Percentiles rank a stretch among this genome's conserved stretches.
These are phyloP conservation scores for Populus ilicifolia DNA, from an alignment of 345 rosid genomes.

Conservation along the genomic window DNA sequence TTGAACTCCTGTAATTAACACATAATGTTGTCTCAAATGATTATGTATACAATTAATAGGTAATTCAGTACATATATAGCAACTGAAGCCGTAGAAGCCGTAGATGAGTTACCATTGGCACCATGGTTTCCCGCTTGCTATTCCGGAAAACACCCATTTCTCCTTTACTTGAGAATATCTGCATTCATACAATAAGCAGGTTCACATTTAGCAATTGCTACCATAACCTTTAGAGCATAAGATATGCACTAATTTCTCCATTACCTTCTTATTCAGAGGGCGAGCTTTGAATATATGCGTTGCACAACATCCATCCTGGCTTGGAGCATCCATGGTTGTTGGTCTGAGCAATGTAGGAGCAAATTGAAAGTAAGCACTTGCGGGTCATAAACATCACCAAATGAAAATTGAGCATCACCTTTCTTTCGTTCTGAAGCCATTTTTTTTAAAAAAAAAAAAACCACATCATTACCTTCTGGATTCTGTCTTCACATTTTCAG, in stretches of 20 bases:
- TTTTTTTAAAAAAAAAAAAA: background rate
- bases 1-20: slow-evolving; percentile 61
- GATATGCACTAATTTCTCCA: background rate
- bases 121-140: slow-evolving; percentile 69
- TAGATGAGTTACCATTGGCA: slow-evolving; percentile 56
- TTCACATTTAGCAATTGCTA: background rate
- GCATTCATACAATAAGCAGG: slow-evolving; percentile 14
- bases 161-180: slow-evolving; percentile 81
- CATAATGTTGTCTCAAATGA: slow-evolving; percentile 4
- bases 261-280: slow-evolving; percentile 73
- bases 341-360: slow-evolving; percentile 32
- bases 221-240: slow-evolving; percentile 13
- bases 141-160: slow-evolving; percentile 66
- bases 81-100: slow-evolving; percentile 2
- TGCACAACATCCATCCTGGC: slow-evolving; percentile 35
- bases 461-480: slow-evolving; percentile 42
- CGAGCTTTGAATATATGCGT: slow-evolving; percentile 57
- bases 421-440: background rate
- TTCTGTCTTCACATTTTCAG: slow-evolving; percentile 49
- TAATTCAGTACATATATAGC: background rate
- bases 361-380: slow-evolving; percentile 15
- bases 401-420: background rate
- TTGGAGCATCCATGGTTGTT: slow-evolving; percentile 34
- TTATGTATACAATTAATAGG: slow-evolving; percentile 10
- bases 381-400: background rate